phyloP scores from a whole-genome alignment of 2,329 filamentous ascomycete species.

The Ceratocystis smalleyi region DNA sequence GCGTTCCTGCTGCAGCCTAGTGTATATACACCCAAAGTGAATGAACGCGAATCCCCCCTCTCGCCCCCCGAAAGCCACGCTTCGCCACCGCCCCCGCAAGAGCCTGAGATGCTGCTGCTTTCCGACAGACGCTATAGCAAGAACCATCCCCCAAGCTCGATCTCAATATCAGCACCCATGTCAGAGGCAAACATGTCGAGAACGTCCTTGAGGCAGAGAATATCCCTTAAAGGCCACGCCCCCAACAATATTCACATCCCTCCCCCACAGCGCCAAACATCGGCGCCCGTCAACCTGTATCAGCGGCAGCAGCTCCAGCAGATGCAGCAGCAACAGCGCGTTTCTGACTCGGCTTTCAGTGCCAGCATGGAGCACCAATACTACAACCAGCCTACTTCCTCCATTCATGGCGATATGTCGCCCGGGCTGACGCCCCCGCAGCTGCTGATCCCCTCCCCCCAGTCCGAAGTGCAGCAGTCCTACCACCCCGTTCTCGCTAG shows the following conservation, averaged over 20 bases:
- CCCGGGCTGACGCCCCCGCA: not conserved
- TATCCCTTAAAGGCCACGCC: constrained; percentile 37
- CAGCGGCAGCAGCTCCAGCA: constrained; percentile 19
- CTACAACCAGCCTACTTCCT: constrained; percentile 26
- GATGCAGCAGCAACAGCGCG: constrained; percentile 16
- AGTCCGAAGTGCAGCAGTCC: constrained; percentile 32
- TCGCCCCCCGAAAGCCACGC: constrained; percentile 32
- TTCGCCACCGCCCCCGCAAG: constrained; percentile 10
- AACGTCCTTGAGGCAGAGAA: constrained; percentile 37
- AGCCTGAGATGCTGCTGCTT: constrained; percentile 13
- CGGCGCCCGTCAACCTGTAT: constrained; percentile 21
- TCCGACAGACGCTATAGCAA: constrained; percentile 15
- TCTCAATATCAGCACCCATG: not conserved
- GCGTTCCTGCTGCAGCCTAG: constrained; percentile 39
- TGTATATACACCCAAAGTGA: constrained; percentile 40
- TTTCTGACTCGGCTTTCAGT: constrained; percentile 33
- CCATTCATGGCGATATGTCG: constrained; percentile 19
- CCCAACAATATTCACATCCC: constrained; percentile 41
- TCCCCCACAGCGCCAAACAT: constrained; percentile 25
- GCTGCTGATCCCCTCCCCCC: constrained; percentile 22
- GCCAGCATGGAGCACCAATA: constrained; percentile 32
- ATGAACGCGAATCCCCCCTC: constrained; percentile 26
- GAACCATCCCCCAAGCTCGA: constrained; percentile 17
- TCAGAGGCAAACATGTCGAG: constrained; percentile 17
- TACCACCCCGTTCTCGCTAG: constrained; percentile 48